Percentiles rank a stretch among this genome's conserved stretches.
These are phyloP conservation scores for Trichosporon inkin DNA, from an alignment of 1,284 basidiomycete species.

Conservation along the genomic window DNA sequence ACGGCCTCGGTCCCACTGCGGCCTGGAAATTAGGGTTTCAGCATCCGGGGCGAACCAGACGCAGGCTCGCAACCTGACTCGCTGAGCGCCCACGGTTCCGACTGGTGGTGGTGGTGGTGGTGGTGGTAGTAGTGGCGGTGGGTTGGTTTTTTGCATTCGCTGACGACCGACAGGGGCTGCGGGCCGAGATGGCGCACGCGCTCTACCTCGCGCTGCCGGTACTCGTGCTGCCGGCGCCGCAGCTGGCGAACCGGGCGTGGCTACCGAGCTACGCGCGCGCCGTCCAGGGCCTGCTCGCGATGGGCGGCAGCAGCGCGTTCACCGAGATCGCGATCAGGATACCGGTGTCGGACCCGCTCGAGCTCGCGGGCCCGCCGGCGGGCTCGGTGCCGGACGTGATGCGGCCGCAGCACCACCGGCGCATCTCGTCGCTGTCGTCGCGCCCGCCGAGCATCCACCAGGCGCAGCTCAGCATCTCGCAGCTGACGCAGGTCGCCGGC, in stretches of 20 bases:
- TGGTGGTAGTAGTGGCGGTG: too few relatives aligned
- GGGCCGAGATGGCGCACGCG: slow-evolving; percentile 89
- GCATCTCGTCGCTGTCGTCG: slow-evolving; percentile 42
- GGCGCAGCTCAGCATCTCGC: slow-evolving; percentile 31
- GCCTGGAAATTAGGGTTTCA: neutral
- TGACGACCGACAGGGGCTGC: slow-evolving; percentile 67
- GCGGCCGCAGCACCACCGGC: slow-evolving; percentile 33
- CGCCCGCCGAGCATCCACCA: slow-evolving; percentile 40
- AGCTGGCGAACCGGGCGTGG: slow-evolving; percentile 72
- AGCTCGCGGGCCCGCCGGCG: slow-evolving; percentile 41
- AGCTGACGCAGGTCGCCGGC: slow-evolving; percentile 15
- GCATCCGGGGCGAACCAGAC: neutral
- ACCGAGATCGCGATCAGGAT: slow-evolving; percentile 71
- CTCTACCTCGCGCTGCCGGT: slow-evolving; percentile 83
- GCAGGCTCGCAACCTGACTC: neutral
- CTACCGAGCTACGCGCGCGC: slow-evolving; percentile 89
- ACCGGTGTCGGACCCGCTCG: slow-evolving; percentile 66
- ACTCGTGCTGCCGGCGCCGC: slow-evolving; percentile 74
- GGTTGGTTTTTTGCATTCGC: neutral
- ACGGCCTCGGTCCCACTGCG: too few relatives aligned
- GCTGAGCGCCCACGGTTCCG: too few relatives aligned
- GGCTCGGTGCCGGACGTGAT: slow-evolving; percentile 10
- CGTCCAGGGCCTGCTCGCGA: slow-evolving; percentile 70
- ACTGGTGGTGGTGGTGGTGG: too few relatives aligned
- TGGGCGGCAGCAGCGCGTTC: slow-evolving; percentile 56